Evolutionary conservation across 1,284 basidiomycete genomes (phyloP), one percentile per base, ranked within the genome.

Genomic region (Amylostereum areolatum): DNA sequence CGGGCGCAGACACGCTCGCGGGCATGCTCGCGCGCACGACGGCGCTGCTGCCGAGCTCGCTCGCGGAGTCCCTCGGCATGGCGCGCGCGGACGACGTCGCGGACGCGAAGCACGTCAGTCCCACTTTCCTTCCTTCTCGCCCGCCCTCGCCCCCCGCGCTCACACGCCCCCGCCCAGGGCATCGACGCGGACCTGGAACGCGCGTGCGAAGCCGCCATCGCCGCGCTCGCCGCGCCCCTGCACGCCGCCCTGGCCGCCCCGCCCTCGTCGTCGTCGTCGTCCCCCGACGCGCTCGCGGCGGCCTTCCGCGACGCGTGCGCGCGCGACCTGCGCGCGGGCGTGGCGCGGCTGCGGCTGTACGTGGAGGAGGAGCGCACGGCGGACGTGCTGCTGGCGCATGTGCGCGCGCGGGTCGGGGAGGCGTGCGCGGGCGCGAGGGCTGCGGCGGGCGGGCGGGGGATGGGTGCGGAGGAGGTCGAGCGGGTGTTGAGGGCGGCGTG

Each of bases 171-270:
- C 49, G 48, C 11, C 33, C 60, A 92, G 85, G 85, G 85, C 52
- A 85, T 96, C 52, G 93, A 96, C 65, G 76, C 84, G 47, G 86
- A 88, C 43, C 77, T 96, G 40, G 89, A 90, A 61, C 73, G 73
- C 29, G 83, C 83, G 0, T 96, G 92, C 68, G 91, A 94, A 68
- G 79, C 81, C 35, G 75, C 92, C 40, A 95, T 97, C 53, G 65
- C 74, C 2, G 68, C 78, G n/a, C 83, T 81, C 52, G 73, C 81
- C 1, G 66, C 50, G 48, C 59, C 50, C 50, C 37, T 51, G 35
- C 58, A 49, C 40, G 54, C 55, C 45, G 12, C 12, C 41, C 53
- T 56, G 55, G 11, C 41, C 18, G 10, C 49, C 47, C 67, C 61
- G 52, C 59, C 48, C 55, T 76, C 83, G 55, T 68, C 77, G 2